Percentiles rank a stretch among this genome's conserved stretches.
Evolutionary conservation across 2,329 filamentous ascomycete species (phyloP).

Genomic region (Raffaelea albimanens): DNA sequence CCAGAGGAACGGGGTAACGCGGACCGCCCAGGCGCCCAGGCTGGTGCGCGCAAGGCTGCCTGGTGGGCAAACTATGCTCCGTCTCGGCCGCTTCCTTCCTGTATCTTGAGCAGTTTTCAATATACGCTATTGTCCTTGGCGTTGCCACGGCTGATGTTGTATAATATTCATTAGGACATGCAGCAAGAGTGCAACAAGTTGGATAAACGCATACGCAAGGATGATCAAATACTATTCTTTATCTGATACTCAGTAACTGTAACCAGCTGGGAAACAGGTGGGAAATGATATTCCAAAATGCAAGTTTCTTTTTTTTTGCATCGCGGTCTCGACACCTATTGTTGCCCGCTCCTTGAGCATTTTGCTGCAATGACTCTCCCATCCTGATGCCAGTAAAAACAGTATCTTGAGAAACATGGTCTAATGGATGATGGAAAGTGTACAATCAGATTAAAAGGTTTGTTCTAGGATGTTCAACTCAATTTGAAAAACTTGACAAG

Average conservation of each 20-base stretch:
- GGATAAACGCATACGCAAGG: no score
- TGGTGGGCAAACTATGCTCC: neutral
- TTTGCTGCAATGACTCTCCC: neutral
- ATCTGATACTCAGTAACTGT: neutral
- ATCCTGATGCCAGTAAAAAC: neutral
- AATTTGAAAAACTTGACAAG: neutral
- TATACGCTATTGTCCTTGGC: neutral
- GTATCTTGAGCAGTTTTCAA: neutral
- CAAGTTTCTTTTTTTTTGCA: neutral
- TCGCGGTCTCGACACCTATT: neutral
- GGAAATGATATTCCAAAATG: neutral
- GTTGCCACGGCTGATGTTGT: neutral
- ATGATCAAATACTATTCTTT: neutral
- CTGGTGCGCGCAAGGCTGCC: neutral
- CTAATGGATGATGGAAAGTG: neutral
- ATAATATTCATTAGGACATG: no score
- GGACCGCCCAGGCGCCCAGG: neutral
- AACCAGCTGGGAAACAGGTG: neutral
- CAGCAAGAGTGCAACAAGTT: no score
- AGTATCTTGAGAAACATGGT: neutral
- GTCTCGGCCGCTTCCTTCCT: neutral
- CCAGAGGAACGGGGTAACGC: neutral
- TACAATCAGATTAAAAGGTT: neutral
- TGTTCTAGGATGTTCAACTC: neutral
- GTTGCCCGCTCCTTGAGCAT: no score